Evolutionary conservation across 1,284 basidiomycete genomes (phyloP).

Genomic region (Ceratobasidium sp.): DNA sequence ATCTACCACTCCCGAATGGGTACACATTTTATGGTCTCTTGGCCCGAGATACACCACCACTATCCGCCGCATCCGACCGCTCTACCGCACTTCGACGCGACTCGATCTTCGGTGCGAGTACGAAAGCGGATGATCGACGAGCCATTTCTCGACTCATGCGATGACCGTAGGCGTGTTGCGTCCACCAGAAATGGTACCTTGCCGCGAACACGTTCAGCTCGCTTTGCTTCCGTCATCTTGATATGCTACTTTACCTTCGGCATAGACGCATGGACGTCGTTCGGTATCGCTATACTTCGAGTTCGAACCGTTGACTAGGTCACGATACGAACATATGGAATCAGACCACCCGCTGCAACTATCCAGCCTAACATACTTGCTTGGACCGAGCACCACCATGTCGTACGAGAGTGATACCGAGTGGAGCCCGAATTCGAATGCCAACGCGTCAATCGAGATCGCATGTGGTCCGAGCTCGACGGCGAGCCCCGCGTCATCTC

Average conservation of each 20-base stretch:
- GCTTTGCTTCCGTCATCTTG: background rate
- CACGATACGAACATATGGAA: background rate
- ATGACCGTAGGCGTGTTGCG: constrained; percentile 18
- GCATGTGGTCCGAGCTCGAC: too few species aligned
- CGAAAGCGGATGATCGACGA: constrained; percentile 26
- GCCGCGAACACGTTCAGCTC: background rate
- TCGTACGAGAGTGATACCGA: too few species aligned
- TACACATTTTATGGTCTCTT: constrained; percentile 19
- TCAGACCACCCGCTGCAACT: background rate
- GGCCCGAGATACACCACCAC: background rate
- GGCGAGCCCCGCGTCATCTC: background rate
- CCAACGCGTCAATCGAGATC: too few species aligned
- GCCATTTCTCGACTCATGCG: constrained; percentile 9
- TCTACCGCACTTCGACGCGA: constrained; percentile 4
- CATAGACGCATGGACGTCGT: background rate
- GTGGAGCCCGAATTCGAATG: too few species aligned
- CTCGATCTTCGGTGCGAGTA: constrained; percentile 37
- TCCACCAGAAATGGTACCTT: background rate
- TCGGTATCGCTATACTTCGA: background rate
- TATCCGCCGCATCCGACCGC: background rate
- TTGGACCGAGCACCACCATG: too few species aligned
- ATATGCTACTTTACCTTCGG: background rate
- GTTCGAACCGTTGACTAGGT: background rate
- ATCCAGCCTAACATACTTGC: background rate
- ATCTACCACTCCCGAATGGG: constrained; percentile 9